phyloP scores from a whole-genome alignment of 1,284 basidiomycete species.

The Trichosporon sp. region DNA sequence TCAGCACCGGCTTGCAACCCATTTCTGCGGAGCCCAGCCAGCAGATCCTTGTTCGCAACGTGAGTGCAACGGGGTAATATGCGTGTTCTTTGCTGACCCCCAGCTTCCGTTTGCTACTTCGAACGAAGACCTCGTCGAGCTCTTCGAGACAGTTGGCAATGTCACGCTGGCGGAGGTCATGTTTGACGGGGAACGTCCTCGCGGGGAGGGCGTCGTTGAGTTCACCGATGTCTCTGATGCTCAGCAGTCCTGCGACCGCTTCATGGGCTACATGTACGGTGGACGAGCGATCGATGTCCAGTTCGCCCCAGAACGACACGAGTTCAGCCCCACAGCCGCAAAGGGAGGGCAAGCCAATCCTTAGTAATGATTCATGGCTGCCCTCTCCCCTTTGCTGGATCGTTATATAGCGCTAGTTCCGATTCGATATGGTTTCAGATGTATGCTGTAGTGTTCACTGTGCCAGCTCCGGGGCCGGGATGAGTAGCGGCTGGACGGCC shows the following conservation, averaged over 20 bases:
- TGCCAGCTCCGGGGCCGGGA: background rate
- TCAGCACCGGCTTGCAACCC: constrained; percentile 33
- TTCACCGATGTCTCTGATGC: constrained; percentile 84
- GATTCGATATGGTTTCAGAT: background rate
- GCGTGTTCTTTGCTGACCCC: background rate
- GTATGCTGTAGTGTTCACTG: background rate
- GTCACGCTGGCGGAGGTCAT: constrained; percentile 92
- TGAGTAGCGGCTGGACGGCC: background rate
- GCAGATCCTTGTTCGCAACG: constrained; percentile 97
- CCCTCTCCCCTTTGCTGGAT: background rate
- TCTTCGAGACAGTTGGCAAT: constrained; percentile 95
- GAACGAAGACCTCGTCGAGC: constrained; percentile 95
- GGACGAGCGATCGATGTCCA: constrained; percentile 83
- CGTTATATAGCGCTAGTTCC: background rate
- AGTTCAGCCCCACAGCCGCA: constrained; percentile 74
- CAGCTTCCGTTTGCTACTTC: constrained; percentile 97
- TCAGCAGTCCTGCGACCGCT: constrained; percentile 89
- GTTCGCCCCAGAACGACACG: constrained; percentile 89
- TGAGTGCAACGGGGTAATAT: constrained; percentile 53
- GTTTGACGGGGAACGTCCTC: constrained; percentile 81
- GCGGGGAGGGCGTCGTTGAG: constrained; percentile 92
- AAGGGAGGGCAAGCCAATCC: constrained; percentile 64
- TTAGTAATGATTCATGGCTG: background rate
- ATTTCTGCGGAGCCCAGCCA: constrained; percentile 70
- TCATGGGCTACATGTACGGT: constrained; percentile 86